Base-by-base conservation (phyloP, 176 grass and related monocot genomes). In the Paspalum vaginatum region DNA sequence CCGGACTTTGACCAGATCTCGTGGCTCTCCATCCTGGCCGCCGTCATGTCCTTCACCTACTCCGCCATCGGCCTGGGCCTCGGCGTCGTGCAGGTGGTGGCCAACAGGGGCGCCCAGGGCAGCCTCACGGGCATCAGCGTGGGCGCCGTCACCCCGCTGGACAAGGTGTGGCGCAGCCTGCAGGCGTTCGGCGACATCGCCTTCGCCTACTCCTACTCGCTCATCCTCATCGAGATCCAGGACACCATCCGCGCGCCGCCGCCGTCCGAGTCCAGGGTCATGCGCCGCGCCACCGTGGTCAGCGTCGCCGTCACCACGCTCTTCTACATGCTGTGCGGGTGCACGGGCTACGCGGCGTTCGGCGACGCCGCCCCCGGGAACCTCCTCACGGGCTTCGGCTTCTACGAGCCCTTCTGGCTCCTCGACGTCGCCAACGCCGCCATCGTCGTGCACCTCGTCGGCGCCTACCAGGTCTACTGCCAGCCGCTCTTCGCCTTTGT, bases 181-280 rank as follows among this genome's bases (percentile, higher is more conserved):
- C 97, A 99, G 86, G 97, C 97, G 18, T 99, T 99, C 68, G 97
- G 97, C 16, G 91, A 96, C 78, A 99, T 99, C 62, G 97, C 97
- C 45, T 99, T 96, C 75, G 97, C 97, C 18, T 99, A 99, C 88
- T 99, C 97, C 57, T 99, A 99, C 91, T 99, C 97, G 0, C 84
- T 99, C 68, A 96, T 99, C 78, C 90, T 99, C 70, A 99, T 99
- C 65, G 97, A 99, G 64, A 99, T 99, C 61, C 97, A 99, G 85
- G 89, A 91, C 85, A 91, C 89, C 14, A 78, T 91, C 81, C 63
- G 43, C 4, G 77, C 81, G 38, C 85, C 89, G 15, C 89, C 89
- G 59, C 90, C 90, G 6, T 87, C 87, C 1, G 90, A 92, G 80
- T 44, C 85, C 43, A 80, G 75, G 84, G 90, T 92, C 49, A 92